Evolutionary conservation across 805 yeast species (phyloP), one percentile per base, ranked within the genome.

Genomic region (Limtongia smithiae): DNA sequence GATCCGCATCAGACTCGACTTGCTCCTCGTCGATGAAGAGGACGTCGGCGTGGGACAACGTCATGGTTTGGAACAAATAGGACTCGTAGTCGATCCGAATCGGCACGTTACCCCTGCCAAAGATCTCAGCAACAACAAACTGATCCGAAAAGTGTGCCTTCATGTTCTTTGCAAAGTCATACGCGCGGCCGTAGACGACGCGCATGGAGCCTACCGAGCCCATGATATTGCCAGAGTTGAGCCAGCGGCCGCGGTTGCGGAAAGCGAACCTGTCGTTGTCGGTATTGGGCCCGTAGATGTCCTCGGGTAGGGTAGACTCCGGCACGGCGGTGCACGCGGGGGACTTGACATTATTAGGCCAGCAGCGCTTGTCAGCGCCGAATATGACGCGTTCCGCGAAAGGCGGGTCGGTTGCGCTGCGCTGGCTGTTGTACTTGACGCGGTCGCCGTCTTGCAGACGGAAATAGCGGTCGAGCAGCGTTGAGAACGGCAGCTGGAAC

Each of bases 301-400:
- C 25, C 8, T 21, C 40, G 4, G 49, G 41, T 6, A 50, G 27
- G 21, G 50, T 40, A 8, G 50, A 45, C 37, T 45, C 25, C 4
- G 54, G 54, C 4, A 45, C 46, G 6, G 18, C 17, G 1, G 30
- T 20, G 32, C 54, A 50, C 8, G 54, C 54, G 9, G 17, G 33
- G 18, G 47, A 41, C 9, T 31, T 35, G 12, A 32, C 21, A 2
- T 15, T 28, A 25, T 50, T 50, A 7, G 54, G 54, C 54, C 54
- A 50, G 39, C 54, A 50, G 18, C 27, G 32, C 28, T 50, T 50
- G 41, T 50, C 54, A 6, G 50, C 50, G 15, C 47, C 54, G 28
- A 50, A 50, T 18, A 50, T 37, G 27, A 37, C 45, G 17, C 18
- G n/a, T 25, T 44, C 48, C 12, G 33, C 2, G 36, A 30, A 44